Evolutionary conservation across 345 rosid genomes (phyloP).

Genomic region (Pistacia atlantica): DNA sequence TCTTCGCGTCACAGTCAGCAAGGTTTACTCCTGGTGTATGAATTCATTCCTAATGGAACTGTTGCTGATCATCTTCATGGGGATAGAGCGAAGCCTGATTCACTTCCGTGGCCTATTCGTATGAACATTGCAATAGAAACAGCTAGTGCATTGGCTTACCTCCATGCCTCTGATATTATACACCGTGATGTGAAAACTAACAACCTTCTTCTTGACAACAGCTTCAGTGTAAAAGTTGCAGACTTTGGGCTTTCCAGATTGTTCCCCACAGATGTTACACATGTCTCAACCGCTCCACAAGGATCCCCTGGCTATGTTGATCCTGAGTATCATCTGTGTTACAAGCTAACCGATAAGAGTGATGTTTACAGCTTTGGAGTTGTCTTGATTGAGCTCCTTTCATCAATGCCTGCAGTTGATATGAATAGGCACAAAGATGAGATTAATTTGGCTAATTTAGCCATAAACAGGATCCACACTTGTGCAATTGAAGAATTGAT

Average conservation of each 20-base stretch:
- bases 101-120: slow-evolving; percentile 52
- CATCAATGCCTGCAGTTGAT: not conserved
- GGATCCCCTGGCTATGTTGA: slow-evolving; percentile 75
- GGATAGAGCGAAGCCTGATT: slow-evolving; percentile 27
- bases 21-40: slow-evolving; percentile 68
- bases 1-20: slow-evolving; percentile 47
- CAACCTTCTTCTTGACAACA: slow-evolving; percentile 64
- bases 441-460: no score
- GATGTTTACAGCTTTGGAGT: no score
- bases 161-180: slow-evolving; percentile 60
- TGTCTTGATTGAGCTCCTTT: no score
- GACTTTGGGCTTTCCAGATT: slow-evolving; percentile 73
- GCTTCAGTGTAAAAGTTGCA: slow-evolving; percentile 59
- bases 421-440: slow-evolving; percentile 20
- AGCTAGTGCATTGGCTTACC: slow-evolving; percentile 66
- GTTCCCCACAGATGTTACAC: slow-evolving; percentile 56
- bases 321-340: slow-evolving; percentile 29
- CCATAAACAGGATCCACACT: no score
- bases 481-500: no score
- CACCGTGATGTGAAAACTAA: slow-evolving; percentile 68
- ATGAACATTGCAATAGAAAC: slow-evolving; percentile 66
- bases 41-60: slow-evolving; percentile 62
- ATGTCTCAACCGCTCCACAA: slow-evolving; percentile 72
- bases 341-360: no score
- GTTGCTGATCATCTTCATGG: slow-evolving; percentile 72